These are phyloP conservation scores for Monosporozyma siamensis DNA, from an alignment of 805 yeast species.

Conservation along the genomic window DNA sequence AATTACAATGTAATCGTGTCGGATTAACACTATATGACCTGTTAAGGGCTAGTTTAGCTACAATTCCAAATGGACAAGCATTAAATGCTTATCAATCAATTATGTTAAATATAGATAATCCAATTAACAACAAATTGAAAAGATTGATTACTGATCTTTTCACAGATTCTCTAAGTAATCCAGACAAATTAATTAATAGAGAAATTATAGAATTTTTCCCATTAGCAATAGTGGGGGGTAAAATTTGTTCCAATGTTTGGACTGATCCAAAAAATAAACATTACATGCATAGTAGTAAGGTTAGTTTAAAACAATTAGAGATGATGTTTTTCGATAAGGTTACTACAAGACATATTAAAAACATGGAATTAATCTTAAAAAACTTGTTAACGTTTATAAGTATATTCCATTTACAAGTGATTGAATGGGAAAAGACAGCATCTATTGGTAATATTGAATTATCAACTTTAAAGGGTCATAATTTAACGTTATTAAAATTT, in stretches of 20 bases:
- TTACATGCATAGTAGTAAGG: conserved; percentile 2
- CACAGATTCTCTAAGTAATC: conserved; percentile 18
- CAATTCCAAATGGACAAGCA: conserved; percentile 42
- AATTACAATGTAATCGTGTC: conserved; percentile 20
- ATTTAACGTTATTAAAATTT: conserved; percentile 30
- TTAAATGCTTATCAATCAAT: conserved; percentile 35
- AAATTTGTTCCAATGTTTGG: conserved; percentile 21
- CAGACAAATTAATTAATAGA: conserved; percentile 20
- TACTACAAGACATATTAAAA: conserved; percentile 19
- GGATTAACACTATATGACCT: conserved; percentile 21
- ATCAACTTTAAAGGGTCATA: conserved; percentile 7
- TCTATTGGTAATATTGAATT: conserved; percentile 6
- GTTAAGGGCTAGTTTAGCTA: conserved; percentile 46
- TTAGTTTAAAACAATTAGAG: conserved; percentile 12
- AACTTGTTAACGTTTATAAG: conserved; percentile 20
- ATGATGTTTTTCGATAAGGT: conserved; percentile 18
- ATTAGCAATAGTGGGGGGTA: conserved; percentile 21
- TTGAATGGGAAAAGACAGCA: neutral
- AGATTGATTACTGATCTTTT: conserved; percentile 12
- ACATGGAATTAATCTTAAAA: conserved; percentile 18
- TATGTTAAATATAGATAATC: conserved; percentile 31
- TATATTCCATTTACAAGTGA: conserved; percentile 19
- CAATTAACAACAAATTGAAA: conserved; percentile 19
- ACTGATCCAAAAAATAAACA: conserved; percentile 2
- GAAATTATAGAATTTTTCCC: conserved; percentile 28